phyloP scores from a whole-genome alignment of 2,329 filamentous ascomycete genomes.

The Thielaviopsis ethacetica region DNA sequence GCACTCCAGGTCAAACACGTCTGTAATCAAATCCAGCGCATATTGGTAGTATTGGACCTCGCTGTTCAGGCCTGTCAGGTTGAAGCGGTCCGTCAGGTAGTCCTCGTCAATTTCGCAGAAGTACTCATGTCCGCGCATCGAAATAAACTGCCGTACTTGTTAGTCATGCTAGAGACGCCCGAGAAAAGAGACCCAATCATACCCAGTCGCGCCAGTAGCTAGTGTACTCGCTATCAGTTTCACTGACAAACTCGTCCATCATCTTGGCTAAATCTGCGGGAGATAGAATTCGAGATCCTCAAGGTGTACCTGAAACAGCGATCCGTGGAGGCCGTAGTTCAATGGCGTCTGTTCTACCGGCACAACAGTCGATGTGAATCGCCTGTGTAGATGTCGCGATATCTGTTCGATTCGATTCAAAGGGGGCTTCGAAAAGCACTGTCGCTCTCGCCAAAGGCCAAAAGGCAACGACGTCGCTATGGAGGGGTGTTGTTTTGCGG shows the following conservation, averaged over 20 bases:
- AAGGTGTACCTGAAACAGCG: not conserved
- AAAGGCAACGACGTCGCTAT: not conserved
- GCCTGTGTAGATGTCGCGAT: no score
- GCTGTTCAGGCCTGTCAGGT: slow-evolving; percentile 88
- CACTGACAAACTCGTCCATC: slow-evolving; percentile 97
- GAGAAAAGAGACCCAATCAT: slow-evolving; percentile 14
- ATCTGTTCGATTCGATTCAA: no score
- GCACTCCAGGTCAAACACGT: slow-evolving; percentile 96
- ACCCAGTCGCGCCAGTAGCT: slow-evolving; percentile 99
- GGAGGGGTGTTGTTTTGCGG: not conserved
- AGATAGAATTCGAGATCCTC: not conserved
- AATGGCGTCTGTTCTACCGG: no score
- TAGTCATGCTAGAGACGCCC: not conserved
- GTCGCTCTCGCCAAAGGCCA: not conserved
- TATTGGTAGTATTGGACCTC: slow-evolving; percentile 99
- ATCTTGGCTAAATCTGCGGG: slow-evolving; percentile 14
- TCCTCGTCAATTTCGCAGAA: slow-evolving; percentile 99
- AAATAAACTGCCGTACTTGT: slow-evolving; percentile 60
- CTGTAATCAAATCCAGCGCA: slow-evolving; percentile 89
- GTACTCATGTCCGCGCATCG: slow-evolving; percentile 93
- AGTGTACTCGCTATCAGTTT: slow-evolving; percentile 97
- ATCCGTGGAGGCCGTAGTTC: not conserved
- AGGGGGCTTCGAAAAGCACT: no score
- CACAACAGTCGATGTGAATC: no score
- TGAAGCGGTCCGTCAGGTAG: slow-evolving; percentile 95